Evolutionary conservation across 192 early-diverging fungal genomes (phyloP), one percentile per base, ranked within the genome.

Genomic region (Mortierella claussenii): DNA sequence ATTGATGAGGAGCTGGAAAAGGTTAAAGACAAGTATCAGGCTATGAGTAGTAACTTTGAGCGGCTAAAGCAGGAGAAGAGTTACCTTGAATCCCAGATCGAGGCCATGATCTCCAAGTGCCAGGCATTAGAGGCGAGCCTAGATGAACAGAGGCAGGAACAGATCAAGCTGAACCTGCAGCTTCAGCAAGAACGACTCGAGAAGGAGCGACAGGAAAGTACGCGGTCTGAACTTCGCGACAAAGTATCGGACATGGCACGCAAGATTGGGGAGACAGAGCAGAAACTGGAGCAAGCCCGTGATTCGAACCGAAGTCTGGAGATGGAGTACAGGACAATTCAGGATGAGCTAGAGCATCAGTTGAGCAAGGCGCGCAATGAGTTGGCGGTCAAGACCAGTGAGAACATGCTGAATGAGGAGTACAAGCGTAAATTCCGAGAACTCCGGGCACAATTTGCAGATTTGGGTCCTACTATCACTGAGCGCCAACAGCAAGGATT

Each of bases 351-450:
- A 2, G 73, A 76, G 37, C 30, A 45, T 44, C 73, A 67, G 31
- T 18, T 76, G 28, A 56, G 24, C 53, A 66, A 76, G 58, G 37
- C 46, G 15, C 58, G 52, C 23, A 67, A 23, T 24, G 73, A 76
- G 6, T 59, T 76, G 23, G 50, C 59, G 2, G 37, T 62, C 43
- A 67, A 67, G 53, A 76, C 73, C 1, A 61, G 26, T 23, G 73
- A 76, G 30, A 67, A 67, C 40, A 33, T 47, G 37, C 37, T 67
- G 18, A 60, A 67, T 4, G 64, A 67, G 46, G 64, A 76, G 27
- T 76, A 76, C 59, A 67, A 67, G 57, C 58, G 44, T 53, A 76
- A 76, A 40, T 76, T 76, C 64, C 58, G 64, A 8, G 73, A 76
- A 26, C 53, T 76, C 7, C 50, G 57, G 10, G 63, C 73, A 1